Evolutionary conservation across 495 filamentous ascomycete species (phyloP), one percentile per base, ranked within the genome.

Genomic region (Hypoxylon fragiforme): DNA sequence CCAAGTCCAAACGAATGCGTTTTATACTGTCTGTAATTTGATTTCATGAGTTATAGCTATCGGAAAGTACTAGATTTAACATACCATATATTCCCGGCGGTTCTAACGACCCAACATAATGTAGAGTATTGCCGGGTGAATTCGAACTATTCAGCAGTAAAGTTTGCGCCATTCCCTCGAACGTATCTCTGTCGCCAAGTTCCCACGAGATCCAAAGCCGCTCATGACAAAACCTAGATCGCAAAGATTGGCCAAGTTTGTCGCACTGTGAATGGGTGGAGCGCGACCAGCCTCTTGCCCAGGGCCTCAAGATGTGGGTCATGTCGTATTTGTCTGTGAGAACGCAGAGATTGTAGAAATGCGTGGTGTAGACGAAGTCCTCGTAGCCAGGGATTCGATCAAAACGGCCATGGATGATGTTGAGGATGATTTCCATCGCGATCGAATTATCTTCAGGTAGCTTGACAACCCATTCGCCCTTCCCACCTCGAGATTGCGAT

Each of bases 311-410:
- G 24, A 64, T 21, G 7, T 53, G 56, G 4, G 56, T 31, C 49
- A 66, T 51, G 35, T 62, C 55, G 35, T 66, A 70, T 41, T 68
- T 70, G 40, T 70, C 63, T 12, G 57, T 61, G 32, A 66, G n/a
- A 9, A 67, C 45, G 1, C 63, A 48, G 2, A 70, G 45, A 12
- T 60, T 47, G 24, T 63, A 59, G 12, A 70, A 42, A 16, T 64
- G 40, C 1, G 40, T 22, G 4, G 65, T 55, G 9, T 44, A 53
- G n/a, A 47, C 22, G n/a, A 53, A 31, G 2, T 44, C 24, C 8
- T 52, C 54, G 26, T 54, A 54, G 5, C 44, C 44, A 11, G 65
- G 38, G 6, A 70, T 40, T 8, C 34, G 30, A 20, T 57, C 44
- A 21, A 66, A 67, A 3, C 50, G 51, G 6, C 55, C 30, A 30